Evolutionary conservation across 345 rosid species (phyloP).

Genomic region (Citrus mangshanensis): DNA sequence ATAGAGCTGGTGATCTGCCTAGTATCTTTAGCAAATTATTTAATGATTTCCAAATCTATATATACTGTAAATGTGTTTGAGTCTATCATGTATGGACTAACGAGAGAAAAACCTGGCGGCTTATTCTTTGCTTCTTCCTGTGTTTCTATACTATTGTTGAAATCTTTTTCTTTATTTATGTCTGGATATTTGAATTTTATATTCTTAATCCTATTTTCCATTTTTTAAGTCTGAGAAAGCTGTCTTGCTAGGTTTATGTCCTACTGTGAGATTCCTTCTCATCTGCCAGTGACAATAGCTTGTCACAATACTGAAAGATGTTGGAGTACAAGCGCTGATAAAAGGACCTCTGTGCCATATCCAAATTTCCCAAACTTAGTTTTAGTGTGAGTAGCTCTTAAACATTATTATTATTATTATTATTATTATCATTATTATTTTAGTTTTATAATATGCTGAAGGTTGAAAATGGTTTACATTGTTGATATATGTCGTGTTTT

Average conservation of each 20-base stretch:
- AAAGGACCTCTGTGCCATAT: constrained; percentile 55
- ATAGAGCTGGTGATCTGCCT: neutral
- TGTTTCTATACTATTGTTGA: neutral
- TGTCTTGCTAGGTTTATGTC: constrained; percentile 62
- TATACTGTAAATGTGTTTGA: neutral
- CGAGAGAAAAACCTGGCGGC: neutral
- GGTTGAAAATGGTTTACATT: constrained; percentile 7
- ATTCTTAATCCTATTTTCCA: neutral
- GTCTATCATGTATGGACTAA: neutral
- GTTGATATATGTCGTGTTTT: neutral
- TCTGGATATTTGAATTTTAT: neutral
- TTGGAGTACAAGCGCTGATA: constrained; percentile 72
- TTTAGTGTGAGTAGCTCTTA: constrained; percentile 55
- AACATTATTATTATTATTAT: neutral
- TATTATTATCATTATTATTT: no score
- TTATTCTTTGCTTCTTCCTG: neutral
- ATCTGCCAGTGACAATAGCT: constrained; percentile 82
- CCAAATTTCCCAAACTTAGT: constrained; percentile 67
- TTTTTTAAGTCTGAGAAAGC: constrained; percentile 20
- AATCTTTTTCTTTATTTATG: neutral
- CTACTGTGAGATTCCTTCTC: constrained; percentile 62
- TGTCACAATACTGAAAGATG: constrained; percentile 74
- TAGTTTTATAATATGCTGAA: neutral
- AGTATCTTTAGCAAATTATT: neutral
- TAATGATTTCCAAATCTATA: neutral